Conservation (phyloP, 2,329 filamentous ascomycete genomes). For the Trichophyton benhamiae region DNA sequence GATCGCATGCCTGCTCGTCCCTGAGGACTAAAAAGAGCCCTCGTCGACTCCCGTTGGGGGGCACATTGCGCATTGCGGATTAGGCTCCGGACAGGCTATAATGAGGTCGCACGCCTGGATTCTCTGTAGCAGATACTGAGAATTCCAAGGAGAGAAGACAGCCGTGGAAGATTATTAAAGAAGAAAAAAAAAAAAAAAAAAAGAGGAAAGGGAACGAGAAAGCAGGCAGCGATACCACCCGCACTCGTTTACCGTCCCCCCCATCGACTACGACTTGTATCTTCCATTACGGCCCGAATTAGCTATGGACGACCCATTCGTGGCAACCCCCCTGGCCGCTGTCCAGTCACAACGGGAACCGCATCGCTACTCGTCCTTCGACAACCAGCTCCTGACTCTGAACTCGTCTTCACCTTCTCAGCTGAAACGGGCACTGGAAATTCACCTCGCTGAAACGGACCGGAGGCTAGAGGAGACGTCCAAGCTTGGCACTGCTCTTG, state of each 20-base stretch:
- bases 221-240: neutral
- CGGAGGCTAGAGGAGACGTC: conserved; percentile 83
- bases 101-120: conserved; percentile 4
- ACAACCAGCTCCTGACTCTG: conserved; percentile 65
- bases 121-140: neutral
- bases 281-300: conserved; percentile 3
- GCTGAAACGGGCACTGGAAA: conserved; percentile 76
- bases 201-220: no score
- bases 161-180: neutral
- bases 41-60: neutral
- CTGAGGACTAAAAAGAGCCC: neutral
- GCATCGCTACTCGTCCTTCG: conserved; percentile 72
- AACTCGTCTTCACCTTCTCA: conserved; percentile 76
- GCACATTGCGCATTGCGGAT: neutral
- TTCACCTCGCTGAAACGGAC: conserved; percentile 85
- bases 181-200: no score
- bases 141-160: neutral
- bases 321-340: conserved; percentile 34
- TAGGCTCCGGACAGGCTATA: neutral
- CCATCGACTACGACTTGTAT: neutral
- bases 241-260: no score
- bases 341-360: conserved; percentile 31
- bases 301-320: conserved; percentile 46
- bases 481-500: conserved; percentile 71
- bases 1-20: neutral